Percentiles rank a stretch among this genome's conserved stretches.
Conservation (phyloP, 306 rosid genomes). For the peach (Prunus persica) region DNA sequence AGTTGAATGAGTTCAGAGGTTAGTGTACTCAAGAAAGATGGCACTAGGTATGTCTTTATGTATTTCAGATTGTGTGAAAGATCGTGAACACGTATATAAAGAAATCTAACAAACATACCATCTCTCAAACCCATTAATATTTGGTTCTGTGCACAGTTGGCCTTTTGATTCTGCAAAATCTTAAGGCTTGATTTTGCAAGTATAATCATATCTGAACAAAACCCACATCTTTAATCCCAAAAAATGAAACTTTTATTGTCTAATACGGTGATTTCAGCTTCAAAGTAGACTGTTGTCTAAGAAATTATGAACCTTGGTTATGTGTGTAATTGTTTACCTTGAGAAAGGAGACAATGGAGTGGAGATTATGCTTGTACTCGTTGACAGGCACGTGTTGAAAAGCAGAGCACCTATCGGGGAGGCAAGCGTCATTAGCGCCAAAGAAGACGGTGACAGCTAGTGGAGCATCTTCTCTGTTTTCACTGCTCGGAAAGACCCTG, state of each 20-base stretch:
- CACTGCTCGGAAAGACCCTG: constrained; percentile 47
- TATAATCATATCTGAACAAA: neutral
- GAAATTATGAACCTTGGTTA: neutral
- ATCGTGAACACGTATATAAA: too few species aligned
- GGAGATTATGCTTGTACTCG: constrained; percentile 70
- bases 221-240: constrained; percentile 1
- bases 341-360: constrained; percentile 56
- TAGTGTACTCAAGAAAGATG: too few species aligned
- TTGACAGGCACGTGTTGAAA: constrained; percentile 73
- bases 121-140: too few species aligned
- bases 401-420: constrained; percentile 60
- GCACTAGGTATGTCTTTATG: too few species aligned
- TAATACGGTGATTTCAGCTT: neutral
- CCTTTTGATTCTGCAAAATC: neutral
- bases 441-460: constrained; percentile 71
- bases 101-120: too few species aligned
- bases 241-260: neutral
- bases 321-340: constrained; percentile 43
- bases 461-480: constrained; percentile 33
- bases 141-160: too few species aligned
- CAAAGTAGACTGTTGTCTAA: too few species aligned
- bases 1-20: too few species aligned
- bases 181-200: neutral
- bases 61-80: too few species aligned
- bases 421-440: constrained; percentile 88